Conservation (phyloP, 2,329 filamentous ascomycete species). For the Neopestalotiopsis rosae region DNA sequence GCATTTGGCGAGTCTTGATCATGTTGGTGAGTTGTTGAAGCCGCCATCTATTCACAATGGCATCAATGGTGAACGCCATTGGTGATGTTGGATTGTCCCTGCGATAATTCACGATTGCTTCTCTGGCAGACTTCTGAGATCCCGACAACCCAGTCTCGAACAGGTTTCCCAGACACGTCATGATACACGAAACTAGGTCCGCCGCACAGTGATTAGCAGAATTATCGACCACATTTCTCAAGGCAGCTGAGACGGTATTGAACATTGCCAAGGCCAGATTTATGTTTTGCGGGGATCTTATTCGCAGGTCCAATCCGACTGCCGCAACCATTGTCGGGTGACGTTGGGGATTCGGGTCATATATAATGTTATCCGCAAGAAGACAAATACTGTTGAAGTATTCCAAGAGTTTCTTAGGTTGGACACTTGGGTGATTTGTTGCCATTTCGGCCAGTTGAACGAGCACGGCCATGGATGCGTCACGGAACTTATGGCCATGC, state of each 20-base stretch:
- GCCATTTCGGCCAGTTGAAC: slow-evolving; percentile 48
- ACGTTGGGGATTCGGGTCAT: slow-evolving; percentile 36
- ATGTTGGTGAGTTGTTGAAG: slow-evolving; percentile 73
- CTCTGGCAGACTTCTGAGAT: slow-evolving; percentile 40
- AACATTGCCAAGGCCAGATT: slow-evolving; percentile 50
- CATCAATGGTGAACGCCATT: slow-evolving; percentile 44
- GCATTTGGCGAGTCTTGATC: slow-evolving; percentile 87
- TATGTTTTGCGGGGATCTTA: slow-evolving; percentile 41
- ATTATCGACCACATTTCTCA: slow-evolving; percentile 59
- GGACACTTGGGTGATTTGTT: slow-evolving; percentile 45
- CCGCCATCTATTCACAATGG: slow-evolving; percentile 70
- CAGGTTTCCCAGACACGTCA: slow-evolving; percentile 50
- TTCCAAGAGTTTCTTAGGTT: slow-evolving; percentile 52
- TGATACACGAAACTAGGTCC: slow-evolving; percentile 47
- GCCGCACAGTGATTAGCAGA: slow-evolving; percentile 55
- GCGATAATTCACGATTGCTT: slow-evolving; percentile 38
- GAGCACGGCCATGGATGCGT: slow-evolving; percentile 48
- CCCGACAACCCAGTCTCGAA: slow-evolving; percentile 46
- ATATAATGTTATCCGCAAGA: slow-evolving; percentile 28
- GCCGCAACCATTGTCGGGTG: slow-evolving; percentile 23
- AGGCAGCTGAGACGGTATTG: slow-evolving; percentile 43
- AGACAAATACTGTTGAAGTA: slow-evolving; percentile 42
- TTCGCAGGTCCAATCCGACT: slow-evolving; percentile 21
- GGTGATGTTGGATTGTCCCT: slow-evolving; percentile 44
- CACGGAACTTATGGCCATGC: slow-evolving; percentile 29